Conservation (phyloP, 495 filamentous ascomycete species). For the Penicillium mononematosum region DNA sequence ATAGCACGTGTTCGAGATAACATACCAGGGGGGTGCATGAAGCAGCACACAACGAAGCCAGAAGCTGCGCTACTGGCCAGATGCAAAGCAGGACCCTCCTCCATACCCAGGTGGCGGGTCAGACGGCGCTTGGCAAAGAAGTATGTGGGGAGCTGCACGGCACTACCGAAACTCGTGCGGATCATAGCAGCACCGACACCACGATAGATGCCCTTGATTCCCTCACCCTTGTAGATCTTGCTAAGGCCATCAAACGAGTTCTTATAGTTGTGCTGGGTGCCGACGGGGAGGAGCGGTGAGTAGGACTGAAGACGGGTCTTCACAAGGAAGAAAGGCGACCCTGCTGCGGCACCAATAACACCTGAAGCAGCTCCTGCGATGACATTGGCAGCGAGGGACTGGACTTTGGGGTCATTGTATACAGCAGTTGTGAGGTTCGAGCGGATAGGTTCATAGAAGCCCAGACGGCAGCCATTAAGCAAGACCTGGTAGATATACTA, state of each 20-base stretch:
- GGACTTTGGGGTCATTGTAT: slow-evolving; percentile 67
- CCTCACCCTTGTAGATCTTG: slow-evolving; percentile 75
- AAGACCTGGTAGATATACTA: slow-evolving; percentile 96
- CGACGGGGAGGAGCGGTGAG: slow-evolving; percentile 91
- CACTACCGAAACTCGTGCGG: slow-evolving; percentile 89
- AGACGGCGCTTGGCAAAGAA: slow-evolving; percentile 94
- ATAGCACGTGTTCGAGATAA: neutral
- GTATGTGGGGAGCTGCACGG: slow-evolving; percentile 95
- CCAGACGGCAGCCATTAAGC: slow-evolving; percentile 92
- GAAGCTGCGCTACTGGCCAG: slow-evolving; percentile 84
- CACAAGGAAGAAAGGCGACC: slow-evolving; percentile 96
- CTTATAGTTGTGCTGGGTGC: slow-evolving; percentile 90
- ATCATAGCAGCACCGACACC: slow-evolving; percentile 96
- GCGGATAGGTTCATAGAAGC: slow-evolving; percentile 96
- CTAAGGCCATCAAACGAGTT: slow-evolving; percentile 80
- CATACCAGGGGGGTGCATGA: slow-evolving; percentile 95
- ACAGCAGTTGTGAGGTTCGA: slow-evolving; percentile 60
- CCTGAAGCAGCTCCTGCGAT: slow-evolving; percentile 85
- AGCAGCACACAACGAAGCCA: slow-evolving; percentile 93
- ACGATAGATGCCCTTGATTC: slow-evolving; percentile 77
- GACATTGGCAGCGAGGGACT: slow-evolving; percentile 88
- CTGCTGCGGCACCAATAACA: slow-evolving; percentile 83
- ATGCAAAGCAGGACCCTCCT: slow-evolving; percentile 88
- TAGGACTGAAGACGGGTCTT: slow-evolving; percentile 95
- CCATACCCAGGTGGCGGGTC: slow-evolving; percentile 75